These are phyloP conservation scores for Colletotrichum viniferum DNA, from an alignment of 2,329 filamentous ascomycete genomes.

Conservation along the genomic window DNA sequence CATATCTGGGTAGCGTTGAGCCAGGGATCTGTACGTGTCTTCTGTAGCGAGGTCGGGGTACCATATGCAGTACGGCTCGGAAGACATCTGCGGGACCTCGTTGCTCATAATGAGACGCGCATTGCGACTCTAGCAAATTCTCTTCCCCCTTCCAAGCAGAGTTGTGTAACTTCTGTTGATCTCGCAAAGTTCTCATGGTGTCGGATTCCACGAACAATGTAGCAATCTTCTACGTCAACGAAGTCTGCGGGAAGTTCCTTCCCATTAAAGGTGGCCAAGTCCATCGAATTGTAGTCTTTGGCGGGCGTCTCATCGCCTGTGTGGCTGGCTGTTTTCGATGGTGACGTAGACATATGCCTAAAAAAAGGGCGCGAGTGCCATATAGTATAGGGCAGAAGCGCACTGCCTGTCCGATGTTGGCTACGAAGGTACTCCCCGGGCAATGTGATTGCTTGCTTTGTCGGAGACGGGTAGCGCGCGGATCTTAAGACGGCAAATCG, in stretches of 20 bases:
- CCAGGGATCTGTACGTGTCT: slow-evolving; percentile 39
- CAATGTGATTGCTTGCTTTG: too few relatives aligned
- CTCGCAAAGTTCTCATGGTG: too few relatives aligned
- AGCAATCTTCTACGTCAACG: not conserved
- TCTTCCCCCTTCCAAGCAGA: not conserved
- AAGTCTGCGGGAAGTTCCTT: not conserved
- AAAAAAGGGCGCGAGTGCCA: rapidly evolving
- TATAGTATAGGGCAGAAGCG: not conserved
- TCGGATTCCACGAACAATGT: not conserved
- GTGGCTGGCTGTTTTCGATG: not conserved
- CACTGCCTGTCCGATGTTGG: not conserved
- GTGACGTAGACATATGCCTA: not conserved
- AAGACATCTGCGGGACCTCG: slow-evolving; percentile 29
- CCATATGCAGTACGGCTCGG: slow-evolving; percentile 46
- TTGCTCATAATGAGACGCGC: slow-evolving; percentile 41
- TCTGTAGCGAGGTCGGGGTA: slow-evolving; percentile 39
- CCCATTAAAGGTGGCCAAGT: not conserved
- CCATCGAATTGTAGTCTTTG: not conserved
- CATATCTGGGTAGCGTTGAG: slow-evolving; percentile 33
- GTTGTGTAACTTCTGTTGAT: too few relatives aligned
- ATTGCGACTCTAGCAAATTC: slow-evolving; percentile 27
- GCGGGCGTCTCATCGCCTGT: not conserved
- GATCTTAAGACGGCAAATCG: too few relatives aligned
- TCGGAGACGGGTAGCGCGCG: too few relatives aligned
- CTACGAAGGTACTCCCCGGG: too few relatives aligned